Evolutionary conservation across 2,329 filamentous ascomycete species (phyloP).

Genomic region (Aspergillus melleus): DNA sequence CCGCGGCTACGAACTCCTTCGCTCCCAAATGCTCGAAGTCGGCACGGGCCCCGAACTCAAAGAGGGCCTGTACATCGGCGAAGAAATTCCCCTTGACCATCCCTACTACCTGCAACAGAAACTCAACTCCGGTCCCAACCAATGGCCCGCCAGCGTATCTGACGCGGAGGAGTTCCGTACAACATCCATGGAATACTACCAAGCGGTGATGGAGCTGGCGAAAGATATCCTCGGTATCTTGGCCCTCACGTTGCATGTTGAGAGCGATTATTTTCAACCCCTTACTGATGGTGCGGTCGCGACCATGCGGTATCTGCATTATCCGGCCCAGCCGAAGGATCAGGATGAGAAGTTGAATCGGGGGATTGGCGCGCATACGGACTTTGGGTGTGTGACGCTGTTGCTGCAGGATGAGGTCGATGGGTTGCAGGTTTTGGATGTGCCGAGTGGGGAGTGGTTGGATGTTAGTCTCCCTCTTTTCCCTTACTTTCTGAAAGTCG

Average conservation of each 20-base stretch:
- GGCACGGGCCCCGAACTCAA: conserved; percentile 47
- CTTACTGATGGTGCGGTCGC: conserved; percentile 40
- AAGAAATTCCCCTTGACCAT: conserved; percentile 41
- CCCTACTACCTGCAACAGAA: conserved; percentile 40
- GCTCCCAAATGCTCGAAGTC: conserved; percentile 44
- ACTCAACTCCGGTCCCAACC: conserved; percentile 43
- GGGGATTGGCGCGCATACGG: conserved; percentile 47
- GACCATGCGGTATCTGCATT: conserved; percentile 46
- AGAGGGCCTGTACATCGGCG: conserved; percentile 46
- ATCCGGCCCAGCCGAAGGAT: conserved; percentile 41
- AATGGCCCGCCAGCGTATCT: conserved; percentile 34
- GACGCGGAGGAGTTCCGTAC: conserved; percentile 35
- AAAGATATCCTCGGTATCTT: conserved; percentile 44
- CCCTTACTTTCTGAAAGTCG: fast-evolving
- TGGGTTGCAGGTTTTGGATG: conserved; percentile 38
- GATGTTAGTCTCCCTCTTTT: conserved; percentile 24
- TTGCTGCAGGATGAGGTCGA: conserved; percentile 44
- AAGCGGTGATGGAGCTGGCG: conserved; percentile 39
- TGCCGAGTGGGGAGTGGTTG: conserved; percentile 30
- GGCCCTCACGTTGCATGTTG: conserved; percentile 42
- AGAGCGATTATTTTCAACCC: conserved; percentile 38
- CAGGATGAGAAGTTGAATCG: conserved; percentile 37
- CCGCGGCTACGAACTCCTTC: conserved; percentile 46
- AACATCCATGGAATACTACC: conserved; percentile 44
- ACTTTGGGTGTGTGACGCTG: conserved; percentile 45